Base-by-base conservation (phyloP, 345 rosid genomes). In the Eucalyptus erythrocorys region DNA sequence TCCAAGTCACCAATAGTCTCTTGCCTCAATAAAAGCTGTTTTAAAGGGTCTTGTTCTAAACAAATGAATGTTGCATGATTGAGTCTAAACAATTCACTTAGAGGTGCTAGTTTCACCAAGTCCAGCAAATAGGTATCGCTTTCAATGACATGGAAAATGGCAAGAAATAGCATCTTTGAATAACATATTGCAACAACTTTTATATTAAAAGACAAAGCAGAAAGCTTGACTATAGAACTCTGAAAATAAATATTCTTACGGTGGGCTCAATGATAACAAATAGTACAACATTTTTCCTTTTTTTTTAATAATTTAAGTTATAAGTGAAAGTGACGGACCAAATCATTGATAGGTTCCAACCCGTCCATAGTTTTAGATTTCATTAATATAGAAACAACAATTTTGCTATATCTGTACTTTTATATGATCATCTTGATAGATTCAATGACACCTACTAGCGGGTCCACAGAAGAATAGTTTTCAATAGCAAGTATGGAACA, bases 371-470 rank as follows among this genome's bases (percentile, higher is more conserved):
- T 68, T 17, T 4, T 3, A 68, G 43, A 34, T 68, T 68, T 68
- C 43, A 17, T 8, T 34, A 3, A 34, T 17, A 8, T 1, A 9
- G 13, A 68, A 68, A 17, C 43, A 1, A 7, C 80, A 68, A 34
- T 34, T 34, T 37, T 68, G 26, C 13, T 9, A 34, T 43, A 9
- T 34, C 7, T 34, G 80, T 34, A 17, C 22, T 17, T 17, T 61
- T 3, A 8, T 17, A 9, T 32, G 8, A 6, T 1, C 80, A 16
- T 68, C 43, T 17, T 17, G 80, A 34, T 7, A 17, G 0, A 68
- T 17, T 34, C 80, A 68, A 34, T 19, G 22, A 68, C 0, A 13
- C 1, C 19, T 17, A 17, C 2, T 1, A 4, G 1, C 0, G 4
- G 0, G 80, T 34, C 43, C 12, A 3, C 7, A 16, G 16, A 27